Evolutionary conservation across 352 stramenopile species (phyloP).

Genomic region (Halophytophthora polymorphica): DNA sequence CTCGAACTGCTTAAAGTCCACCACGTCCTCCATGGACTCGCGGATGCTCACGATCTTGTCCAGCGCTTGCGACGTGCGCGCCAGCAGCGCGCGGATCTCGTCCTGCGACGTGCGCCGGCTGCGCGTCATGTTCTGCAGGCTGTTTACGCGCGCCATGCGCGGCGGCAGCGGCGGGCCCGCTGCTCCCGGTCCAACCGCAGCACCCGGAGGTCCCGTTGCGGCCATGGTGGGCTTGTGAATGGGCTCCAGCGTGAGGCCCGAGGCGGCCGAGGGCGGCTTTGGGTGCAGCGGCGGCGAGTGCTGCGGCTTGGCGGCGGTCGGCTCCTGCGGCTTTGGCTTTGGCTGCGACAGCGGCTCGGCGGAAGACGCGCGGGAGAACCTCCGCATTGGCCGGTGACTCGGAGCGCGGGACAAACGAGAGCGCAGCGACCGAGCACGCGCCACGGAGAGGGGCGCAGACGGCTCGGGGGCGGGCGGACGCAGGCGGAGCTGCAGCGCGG

Average conservation of each 20-base stretch:
- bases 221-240: constrained; percentile 26
- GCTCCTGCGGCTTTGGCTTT: background rate
- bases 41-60: constrained; percentile 84
- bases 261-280: constrained; percentile 1
- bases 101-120: constrained; percentile 52
- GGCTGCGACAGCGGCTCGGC: constrained; percentile 9
- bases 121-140: constrained; percentile 23
- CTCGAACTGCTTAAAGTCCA: constrained; percentile 82
- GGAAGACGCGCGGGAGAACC: constrained; percentile 25
- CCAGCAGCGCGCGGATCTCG: constrained; percentile 70
- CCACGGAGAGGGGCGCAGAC: no score
- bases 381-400: constrained; percentile 18
- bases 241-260: constrained; percentile 25
- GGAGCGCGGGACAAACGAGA: no score
- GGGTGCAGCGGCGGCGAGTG: constrained; percentile 8
- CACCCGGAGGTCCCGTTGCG: constrained; percentile 9
- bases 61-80: constrained; percentile 62
- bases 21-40: constrained; percentile 77
- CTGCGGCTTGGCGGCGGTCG: background rate
- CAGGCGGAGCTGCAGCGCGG: no score
- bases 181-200: background rate
- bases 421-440: no score
- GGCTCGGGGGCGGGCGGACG: no score
- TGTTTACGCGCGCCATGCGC: constrained; percentile 5
- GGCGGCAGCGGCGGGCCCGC: constrained; percentile 1